Evolutionary conservation across 257 asterid genomes (phyloP).

Genomic region (Marsdenia floribunda): DNA sequence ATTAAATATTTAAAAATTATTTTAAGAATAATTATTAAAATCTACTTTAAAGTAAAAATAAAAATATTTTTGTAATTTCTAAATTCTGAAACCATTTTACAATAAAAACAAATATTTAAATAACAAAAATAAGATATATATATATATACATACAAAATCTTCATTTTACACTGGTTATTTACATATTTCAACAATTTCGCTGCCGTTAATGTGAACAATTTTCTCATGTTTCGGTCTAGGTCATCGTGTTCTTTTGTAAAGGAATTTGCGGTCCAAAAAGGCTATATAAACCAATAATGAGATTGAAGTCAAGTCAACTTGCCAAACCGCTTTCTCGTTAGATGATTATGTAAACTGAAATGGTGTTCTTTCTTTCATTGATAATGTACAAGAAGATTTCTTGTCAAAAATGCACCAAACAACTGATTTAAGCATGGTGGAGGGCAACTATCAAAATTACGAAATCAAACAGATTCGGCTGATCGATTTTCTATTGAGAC

Average conservation of each 20-base stretch:
- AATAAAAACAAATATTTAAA: no score
- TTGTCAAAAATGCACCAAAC: neutral
- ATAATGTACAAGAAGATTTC: constrained; percentile 14
- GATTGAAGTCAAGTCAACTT: neutral
- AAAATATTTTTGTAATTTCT: no score
- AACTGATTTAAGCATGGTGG: constrained; percentile 6
- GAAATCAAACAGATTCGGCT: neutral
- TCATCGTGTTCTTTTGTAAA: neutral
- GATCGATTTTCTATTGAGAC: neutral
- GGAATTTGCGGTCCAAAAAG: neutral
- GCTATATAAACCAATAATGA: neutral
- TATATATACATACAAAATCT: no score
- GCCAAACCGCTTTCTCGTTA: neutral
- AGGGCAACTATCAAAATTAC: neutral
- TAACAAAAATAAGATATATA: no score
- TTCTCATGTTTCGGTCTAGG: neutral
- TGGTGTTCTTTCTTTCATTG: constrained; percentile 1
- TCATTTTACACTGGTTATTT: no score
- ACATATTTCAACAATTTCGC: no score
- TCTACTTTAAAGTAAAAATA: no score
- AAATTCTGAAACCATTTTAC: no score
- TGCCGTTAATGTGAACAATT: no score
- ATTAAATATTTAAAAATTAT: no score
- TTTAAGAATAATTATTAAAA: no score
- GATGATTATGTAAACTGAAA: neutral